Percentiles rank a stretch among this genome's conserved stretches.
Conservation (phyloP, 345 rosid species). For the Streptanthus diversifolius region DNA sequence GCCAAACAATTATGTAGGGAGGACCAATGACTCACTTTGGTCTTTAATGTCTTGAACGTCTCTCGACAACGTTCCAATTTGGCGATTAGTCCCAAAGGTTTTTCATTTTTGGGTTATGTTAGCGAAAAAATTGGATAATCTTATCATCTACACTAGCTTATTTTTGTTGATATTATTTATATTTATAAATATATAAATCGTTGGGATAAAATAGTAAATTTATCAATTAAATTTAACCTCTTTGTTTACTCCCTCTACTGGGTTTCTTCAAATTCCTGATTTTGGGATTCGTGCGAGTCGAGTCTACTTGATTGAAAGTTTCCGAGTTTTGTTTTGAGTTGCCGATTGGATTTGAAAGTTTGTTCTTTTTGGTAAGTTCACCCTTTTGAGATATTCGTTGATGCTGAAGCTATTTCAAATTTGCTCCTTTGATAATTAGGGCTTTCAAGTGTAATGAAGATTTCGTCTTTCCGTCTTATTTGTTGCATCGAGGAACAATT, state of each 20-base stretch:
- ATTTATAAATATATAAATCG: no score
- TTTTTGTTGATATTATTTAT: no score
- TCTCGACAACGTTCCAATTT: no score
- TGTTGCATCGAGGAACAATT: not conserved
- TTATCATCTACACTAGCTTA: no score
- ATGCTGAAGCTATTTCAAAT: not conserved
- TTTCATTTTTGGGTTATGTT: no score
- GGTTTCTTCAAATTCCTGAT: not conserved
- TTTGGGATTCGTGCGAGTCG: conserved; percentile 9
- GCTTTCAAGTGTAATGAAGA: not conserved
- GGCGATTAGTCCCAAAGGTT: no score
- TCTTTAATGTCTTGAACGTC: no score
- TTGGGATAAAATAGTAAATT: no score
- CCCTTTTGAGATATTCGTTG: not conserved
- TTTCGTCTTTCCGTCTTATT: not conserved
- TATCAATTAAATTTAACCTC: no score
- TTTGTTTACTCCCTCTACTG: conserved; percentile 3
- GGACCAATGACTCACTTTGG: no score
- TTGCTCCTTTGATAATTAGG: conserved; percentile 4
- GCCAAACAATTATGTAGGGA: no score
- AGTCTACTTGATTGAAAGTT: not conserved
- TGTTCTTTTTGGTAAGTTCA: conserved; percentile 3
- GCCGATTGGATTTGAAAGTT: conserved; percentile 2
- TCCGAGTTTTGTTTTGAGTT: not conserved
- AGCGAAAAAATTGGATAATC: no score